Base-by-base conservation (phyloP, 2,329 filamentous ascomycete species). In the Fonsecaea multimorphosa region DNA sequence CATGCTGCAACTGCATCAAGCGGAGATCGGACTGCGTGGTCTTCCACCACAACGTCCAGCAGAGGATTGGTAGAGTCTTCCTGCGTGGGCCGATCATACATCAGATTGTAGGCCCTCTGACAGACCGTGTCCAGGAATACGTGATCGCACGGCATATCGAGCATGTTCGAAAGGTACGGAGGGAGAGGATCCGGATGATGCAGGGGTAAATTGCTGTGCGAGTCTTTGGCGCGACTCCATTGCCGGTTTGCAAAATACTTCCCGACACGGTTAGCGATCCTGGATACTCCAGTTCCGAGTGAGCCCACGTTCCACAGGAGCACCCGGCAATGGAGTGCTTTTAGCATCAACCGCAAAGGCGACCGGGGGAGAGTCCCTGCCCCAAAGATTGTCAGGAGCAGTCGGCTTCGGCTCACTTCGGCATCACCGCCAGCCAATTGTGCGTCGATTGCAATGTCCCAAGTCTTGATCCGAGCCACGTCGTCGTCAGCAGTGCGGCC, bases 391-490 rank as follows among this genome's bases (percentile, higher is more conserved):
- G 93, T 97, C 57, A 97, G 82, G 0, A 94, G 86, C 34, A 97
- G 83, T 57, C 94, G 88, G 76, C 91, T 93, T 77, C 91, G 93
- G 82, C 90, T 96, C 72, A 97, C 91, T 76, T 96, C 91, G 8
- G 89, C 86, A 77, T 97, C 94, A 14, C 94, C 93, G 49, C 94
- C 94, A 9, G 92, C 92, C 22, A 98, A 84, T 76, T 97, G 94
- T 29, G 94, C 93, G 77, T 98, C 94, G 61, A 97, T 85, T 14
- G 93, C 93, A 73, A 97, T 97, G 36, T 90, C 86, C 94, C 94
- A 98, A 0, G 93, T 92, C 79, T 96, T 95, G 73, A 96, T 86
- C 31, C 94, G 87, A 6, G 92, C 93, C 58, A 86, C 87, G 76
- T 97, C 94, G 76, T 96, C 89, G 64, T 97, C 92, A 71, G 90